Evolutionary conservation across 2,329 filamentous ascomycete species (phyloP).

Genomic region (Tolypocladium cylindrosporum): DNA sequence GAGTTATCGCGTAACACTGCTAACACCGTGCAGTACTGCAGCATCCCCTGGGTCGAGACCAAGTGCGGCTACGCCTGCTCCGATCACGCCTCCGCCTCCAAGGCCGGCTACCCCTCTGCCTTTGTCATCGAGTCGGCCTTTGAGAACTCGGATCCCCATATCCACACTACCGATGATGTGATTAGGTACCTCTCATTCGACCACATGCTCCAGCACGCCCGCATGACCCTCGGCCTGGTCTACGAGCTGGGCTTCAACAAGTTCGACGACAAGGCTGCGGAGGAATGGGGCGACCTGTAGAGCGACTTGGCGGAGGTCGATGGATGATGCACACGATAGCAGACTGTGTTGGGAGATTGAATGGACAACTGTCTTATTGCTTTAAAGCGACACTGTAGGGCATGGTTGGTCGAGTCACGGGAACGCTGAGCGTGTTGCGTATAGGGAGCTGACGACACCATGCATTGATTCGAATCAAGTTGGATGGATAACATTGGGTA

Average conservation of each 20-base stretch:
- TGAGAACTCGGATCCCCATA: conserved; percentile 54
- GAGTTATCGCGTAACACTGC: background rate
- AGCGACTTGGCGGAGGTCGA: background rate
- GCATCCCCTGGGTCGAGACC: conserved; percentile 77
- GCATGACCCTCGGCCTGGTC: conserved; percentile 71
- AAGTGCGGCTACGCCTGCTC: conserved; percentile 83
- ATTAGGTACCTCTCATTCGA: conserved; percentile 70
- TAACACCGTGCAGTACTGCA: conserved; percentile 58
- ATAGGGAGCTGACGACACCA: too few species aligned
- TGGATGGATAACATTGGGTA: background rate
- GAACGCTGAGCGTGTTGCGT: background rate
- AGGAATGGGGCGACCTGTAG: background rate
- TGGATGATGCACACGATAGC: background rate
- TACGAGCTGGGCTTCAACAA: conserved; percentile 76
- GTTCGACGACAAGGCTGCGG: conserved; percentile 35
- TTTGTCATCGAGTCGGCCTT: conserved; percentile 71
- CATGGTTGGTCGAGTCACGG: too few species aligned
- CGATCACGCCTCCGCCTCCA: conserved; percentile 63
- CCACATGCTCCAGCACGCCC: conserved; percentile 87
- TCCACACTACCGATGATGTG: conserved; percentile 60
- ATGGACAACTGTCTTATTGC: too few species aligned
- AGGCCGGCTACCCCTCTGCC: conserved; percentile 64
- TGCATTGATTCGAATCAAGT: background rate
- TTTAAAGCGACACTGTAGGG: background rate
- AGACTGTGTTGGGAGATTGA: too few species aligned